Base-by-base conservation (phyloP, 2,329 filamentous ascomycete species). In the Apiospora aurea region DNA sequence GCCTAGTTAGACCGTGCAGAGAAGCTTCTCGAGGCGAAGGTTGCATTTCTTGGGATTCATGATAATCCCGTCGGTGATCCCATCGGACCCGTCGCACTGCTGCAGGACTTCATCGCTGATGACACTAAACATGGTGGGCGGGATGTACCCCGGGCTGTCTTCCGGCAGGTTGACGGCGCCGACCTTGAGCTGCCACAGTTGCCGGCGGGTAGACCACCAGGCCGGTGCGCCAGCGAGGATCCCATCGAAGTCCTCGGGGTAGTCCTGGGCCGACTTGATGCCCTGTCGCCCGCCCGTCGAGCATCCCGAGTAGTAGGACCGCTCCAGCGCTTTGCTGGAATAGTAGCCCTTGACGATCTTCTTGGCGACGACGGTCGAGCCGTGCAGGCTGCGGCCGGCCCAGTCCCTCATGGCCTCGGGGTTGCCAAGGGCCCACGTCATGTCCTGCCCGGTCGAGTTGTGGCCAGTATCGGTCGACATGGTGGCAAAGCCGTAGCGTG, bases 231-330 rank as follows among this genome's bases (percentile, higher is more conserved):
- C 84, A 11, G 83, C 85, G 2, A 87, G 75, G 21, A 86, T 82
- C 21, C 86, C 86, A 71, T 87, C 84, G 70, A 87, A 81, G 74
- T 84, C 82, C 69, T 82, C 79, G 6, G 82, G 78, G 0, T 81
- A 80, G n/a, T 81, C 82, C 24, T 78, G 78, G 0, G 83, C 84
- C 14, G 84, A 77, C 69, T 85, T 86, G n/a, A 87, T 78, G 26
- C 86, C 87, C 78, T 89, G 86, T 2, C 86, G 80, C 2, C 87
- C 87, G 44, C 87, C 87, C 0, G 86, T 87, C 0, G 85, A 87
- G 75, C 87, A 88, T 16, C 87, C 87, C n/a, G 82, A 76, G 75
- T 84, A 87, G 76, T 87, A 87, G 13, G 81, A 84, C 76, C 84
- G 85, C 1, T 80, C 78, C 51, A 80, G 78, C 2, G 68, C 16